Evolutionary conservation across 805 yeast genomes (phyloP).

Genomic region (Brettanomyces sp.): DNA sequence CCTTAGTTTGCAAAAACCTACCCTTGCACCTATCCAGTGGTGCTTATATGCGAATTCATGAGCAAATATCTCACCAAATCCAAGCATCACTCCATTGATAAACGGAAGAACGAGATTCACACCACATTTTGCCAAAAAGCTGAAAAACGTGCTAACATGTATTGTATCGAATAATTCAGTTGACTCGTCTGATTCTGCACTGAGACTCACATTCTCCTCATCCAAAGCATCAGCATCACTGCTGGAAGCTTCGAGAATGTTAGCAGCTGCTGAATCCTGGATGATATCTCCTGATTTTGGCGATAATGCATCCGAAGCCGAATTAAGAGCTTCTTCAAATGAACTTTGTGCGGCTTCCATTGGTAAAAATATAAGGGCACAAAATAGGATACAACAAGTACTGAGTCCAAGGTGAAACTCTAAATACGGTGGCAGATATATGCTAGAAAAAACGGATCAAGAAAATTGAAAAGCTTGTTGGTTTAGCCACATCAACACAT

Average conservation of each 20-base stretch:
- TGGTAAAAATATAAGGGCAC: too few relatives aligned
- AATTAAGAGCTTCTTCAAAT: background rate
- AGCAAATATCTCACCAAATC: slow-evolving; percentile 91
- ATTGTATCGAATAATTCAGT: background rate
- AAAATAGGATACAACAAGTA: too few relatives aligned
- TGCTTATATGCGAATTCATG: slow-evolving; percentile 81
- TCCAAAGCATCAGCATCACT: too few relatives aligned
- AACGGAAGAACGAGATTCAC: slow-evolving; percentile 80
- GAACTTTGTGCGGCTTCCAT: background rate
- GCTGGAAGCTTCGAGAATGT: too few relatives aligned
- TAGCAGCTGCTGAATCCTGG: background rate
- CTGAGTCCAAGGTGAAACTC: too few relatives aligned
- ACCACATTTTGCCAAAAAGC: slow-evolving; percentile 39
- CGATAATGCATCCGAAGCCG: background rate
- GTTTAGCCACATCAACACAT: too few relatives aligned
- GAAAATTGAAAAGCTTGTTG: too few relatives aligned
- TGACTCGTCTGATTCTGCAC: background rate
- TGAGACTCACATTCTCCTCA: background rate
- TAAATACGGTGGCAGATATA: too few relatives aligned
- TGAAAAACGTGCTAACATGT: slow-evolving; percentile 25
- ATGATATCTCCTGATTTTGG: background rate
- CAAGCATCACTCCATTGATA: slow-evolving; percentile 89
- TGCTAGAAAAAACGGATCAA: too few relatives aligned
- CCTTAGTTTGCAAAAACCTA: slow-evolving; percentile 9
- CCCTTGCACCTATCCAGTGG: slow-evolving; percentile 69